A percentile compares a stretch with the other conserved stretches of the same genome.
These are phyloP conservation scores for Phytophthora nicotianae DNA, from an alignment of 352 stramenopile genomes.

Conservation along the genomic window DNA sequence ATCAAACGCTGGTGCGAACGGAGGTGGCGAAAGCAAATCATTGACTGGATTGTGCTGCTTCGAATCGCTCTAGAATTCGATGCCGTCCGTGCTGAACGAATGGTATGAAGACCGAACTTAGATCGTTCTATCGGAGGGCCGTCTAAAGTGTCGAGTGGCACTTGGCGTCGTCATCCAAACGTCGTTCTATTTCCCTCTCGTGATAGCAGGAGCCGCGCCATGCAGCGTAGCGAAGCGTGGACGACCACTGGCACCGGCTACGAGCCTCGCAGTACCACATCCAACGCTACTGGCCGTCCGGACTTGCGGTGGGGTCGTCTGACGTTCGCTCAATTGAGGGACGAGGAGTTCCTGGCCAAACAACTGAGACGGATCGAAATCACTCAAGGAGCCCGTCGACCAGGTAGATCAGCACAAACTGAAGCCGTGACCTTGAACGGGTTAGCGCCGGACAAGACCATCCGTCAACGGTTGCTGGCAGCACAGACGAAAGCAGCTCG, in stretches of 20 bases:
- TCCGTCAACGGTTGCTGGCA: constrained; percentile 29
- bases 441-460: constrained; percentile 19
- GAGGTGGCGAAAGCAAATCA: constrained; percentile 11
- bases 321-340: constrained; percentile 57
- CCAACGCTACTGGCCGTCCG: constrained; percentile 25
- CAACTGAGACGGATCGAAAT: constrained; percentile 68
- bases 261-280: constrained; percentile 11
- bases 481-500: constrained; percentile 28
- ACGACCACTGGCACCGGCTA: constrained; percentile 31
- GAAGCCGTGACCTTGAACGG: not conserved
- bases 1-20: constrained; percentile 5
- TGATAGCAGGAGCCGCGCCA: constrained; percentile 17
- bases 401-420: not conserved
- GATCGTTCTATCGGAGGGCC: constrained; percentile 1
- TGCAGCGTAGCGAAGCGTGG: constrained; percentile 13
- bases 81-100: constrained; percentile 7
- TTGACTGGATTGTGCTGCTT: constrained; percentile 22
- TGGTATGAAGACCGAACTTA: not conserved
- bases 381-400: constrained; percentile 36
- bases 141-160: constrained; percentile 5
- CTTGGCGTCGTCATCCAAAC: constrained; percentile 9
- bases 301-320: constrained; percentile 77
- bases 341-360: constrained; percentile 74
- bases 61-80: constrained; percentile 19
- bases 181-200: constrained; percentile 20